Conservation (phyloP, 768 basidiomycete species). For the Tricholomella constricta region DNA sequence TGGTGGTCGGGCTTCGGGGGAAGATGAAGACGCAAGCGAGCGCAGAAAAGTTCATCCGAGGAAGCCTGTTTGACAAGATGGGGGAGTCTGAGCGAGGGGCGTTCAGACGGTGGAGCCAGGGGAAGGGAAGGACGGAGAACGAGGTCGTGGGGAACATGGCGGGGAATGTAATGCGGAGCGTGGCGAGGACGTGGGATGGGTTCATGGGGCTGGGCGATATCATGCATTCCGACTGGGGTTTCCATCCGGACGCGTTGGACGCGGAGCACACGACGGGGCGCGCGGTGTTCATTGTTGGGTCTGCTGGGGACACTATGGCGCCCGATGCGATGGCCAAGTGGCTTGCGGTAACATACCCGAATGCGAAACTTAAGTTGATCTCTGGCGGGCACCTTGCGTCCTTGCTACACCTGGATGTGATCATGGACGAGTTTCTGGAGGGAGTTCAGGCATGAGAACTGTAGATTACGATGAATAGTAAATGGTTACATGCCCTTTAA, state of each 20-base stretch:
- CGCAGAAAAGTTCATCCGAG: conserved; percentile 38
- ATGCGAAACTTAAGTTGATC: conserved; percentile 32
- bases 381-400: conserved; percentile 41
- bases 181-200: conserved; percentile 43
- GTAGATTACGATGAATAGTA: background rate
- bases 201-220: conserved; percentile 34
- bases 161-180: conserved; percentile 37
- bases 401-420: conserved; percentile 34
- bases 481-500: conserved; percentile 45
- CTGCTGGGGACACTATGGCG: conserved; percentile 32
- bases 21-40: conserved; percentile 34
- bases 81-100: conserved; percentile 34
- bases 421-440: conserved; percentile 31
- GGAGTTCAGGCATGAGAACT: conserved; percentile 1
- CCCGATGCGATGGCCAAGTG: conserved; percentile 36
- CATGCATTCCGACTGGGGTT: conserved; percentile 45
- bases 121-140: conserved; percentile 34
- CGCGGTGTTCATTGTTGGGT: conserved; percentile 37
- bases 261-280: conserved; percentile 37
- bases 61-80: conserved; percentile 29
- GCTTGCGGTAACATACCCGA: conserved; percentile 38
- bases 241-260: conserved; percentile 37
- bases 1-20: conserved; percentile 23
- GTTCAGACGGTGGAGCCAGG: conserved; percentile 38
- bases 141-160: conserved; percentile 37